A percentile compares a stretch with the other conserved stretches of the same genome.
phyloP scores from a whole-genome alignment of 257 asterid species.

The Solanum gandarillasii region DNA sequence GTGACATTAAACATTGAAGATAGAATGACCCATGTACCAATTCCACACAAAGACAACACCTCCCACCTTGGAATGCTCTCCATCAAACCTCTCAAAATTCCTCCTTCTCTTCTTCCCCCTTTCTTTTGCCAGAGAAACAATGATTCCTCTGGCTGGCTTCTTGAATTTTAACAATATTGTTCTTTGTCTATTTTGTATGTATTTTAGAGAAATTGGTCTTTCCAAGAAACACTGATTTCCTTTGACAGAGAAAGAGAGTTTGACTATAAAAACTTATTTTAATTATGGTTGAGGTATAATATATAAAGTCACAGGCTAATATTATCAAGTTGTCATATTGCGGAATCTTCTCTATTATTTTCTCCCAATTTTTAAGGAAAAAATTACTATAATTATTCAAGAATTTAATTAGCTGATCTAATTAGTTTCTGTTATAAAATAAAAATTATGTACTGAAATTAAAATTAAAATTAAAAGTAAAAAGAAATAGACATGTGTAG shows the following conservation, averaged over 20 bases:
- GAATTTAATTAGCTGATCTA: neutral
- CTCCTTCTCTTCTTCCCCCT: neutral
- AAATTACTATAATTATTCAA: neutral
- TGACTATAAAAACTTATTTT: neutral
- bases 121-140: neutral
- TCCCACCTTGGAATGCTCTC: constrained; percentile 53
- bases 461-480: no score
- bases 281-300: no score
- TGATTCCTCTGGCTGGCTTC: neutral
- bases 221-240: neutral
- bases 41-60: constrained; percentile 40
- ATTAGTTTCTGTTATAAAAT: neutral
- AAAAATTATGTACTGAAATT: neutral
- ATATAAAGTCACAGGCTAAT: neutral
- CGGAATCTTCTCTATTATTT: neutral
- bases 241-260: neutral
- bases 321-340: neutral
- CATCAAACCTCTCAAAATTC: constrained; percentile 19
- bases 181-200: neutral
- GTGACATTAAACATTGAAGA: constrained; percentile 63
- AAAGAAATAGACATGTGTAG: no score
- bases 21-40: constrained; percentile 56
- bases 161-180: neutral
- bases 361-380: neutral
- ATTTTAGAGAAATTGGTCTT: neutral